These are phyloP conservation scores for Trichoderma breve DNA, from an alignment of 2,329 filamentous ascomycete genomes.

Conservation along the genomic window DNA sequence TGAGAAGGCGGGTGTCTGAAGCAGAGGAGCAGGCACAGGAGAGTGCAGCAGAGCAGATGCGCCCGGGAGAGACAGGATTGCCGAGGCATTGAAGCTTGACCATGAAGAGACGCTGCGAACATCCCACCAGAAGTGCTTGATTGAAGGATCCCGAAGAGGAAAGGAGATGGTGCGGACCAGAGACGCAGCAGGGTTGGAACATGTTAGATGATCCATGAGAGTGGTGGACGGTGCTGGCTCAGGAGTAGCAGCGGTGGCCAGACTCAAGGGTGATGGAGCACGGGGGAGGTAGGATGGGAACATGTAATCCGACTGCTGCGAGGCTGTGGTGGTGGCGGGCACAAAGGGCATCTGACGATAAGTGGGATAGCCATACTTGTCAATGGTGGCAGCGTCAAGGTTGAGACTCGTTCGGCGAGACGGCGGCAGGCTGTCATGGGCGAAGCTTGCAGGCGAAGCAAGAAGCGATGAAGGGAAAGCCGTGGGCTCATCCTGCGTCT, in stretches of 20 bases:
- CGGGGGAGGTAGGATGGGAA: conserved; percentile 46
- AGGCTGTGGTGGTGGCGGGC: conserved; percentile 22
- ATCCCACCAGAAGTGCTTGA: conserved; percentile 94
- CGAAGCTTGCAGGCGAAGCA: conserved; percentile 63
- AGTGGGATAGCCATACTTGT: conserved; percentile 77
- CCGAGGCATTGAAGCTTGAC: conserved; percentile 72
- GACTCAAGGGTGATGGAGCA: conserved; percentile 45
- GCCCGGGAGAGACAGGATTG: conserved; percentile 70
- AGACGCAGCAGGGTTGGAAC: conserved; percentile 76
- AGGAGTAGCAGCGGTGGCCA: conserved; percentile 36
- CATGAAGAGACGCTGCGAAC: conserved; percentile 82
- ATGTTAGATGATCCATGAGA: conserved; percentile 74
- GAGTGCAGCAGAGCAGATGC: conserved; percentile 71
- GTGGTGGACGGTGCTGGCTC: conserved; percentile 60
- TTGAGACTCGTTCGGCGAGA: conserved; percentile 61
- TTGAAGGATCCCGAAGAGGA: conserved; percentile 62
- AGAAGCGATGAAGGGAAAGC: conserved; percentile 52
- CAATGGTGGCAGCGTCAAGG: conserved; percentile 64
- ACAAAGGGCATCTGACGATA: conserved; percentile 69
- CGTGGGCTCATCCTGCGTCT: conserved; percentile 23
- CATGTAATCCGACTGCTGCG: conserved; percentile 39
- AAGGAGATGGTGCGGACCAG: conserved; percentile 78
- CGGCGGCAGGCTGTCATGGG: conserved; percentile 36
- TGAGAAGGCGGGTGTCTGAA: conserved; percentile 57
- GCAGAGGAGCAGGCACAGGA: conserved; percentile 59